phyloP scores from a whole-genome alignment of 768 basidiomycete genomes.

The Mycena albidolilacea region DNA sequence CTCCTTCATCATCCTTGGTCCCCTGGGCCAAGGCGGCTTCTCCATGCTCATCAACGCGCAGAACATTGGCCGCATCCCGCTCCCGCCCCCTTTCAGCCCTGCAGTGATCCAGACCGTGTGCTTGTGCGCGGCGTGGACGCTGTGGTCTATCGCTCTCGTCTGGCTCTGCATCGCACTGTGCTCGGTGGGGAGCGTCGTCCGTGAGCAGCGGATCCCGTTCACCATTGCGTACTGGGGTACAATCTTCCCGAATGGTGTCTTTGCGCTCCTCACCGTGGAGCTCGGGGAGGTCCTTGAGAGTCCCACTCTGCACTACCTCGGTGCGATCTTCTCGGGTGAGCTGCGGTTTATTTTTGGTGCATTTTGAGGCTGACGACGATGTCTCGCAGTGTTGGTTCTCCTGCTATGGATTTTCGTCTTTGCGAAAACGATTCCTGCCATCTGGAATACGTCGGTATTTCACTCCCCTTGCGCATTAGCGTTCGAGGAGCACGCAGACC shows the following conservation, averaged over 20 bases:
- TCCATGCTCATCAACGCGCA: slow-evolving; percentile 63
- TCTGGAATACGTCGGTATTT: slow-evolving; percentile 65
- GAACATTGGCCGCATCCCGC: slow-evolving; percentile 58
- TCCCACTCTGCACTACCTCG: slow-evolving; percentile 65
- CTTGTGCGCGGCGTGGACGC: slow-evolving; percentile 61
- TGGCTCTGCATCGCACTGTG: slow-evolving; percentile 64
- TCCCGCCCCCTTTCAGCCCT: slow-evolving; percentile 61
- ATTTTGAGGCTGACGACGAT: neutral
- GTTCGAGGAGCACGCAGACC: neutral
- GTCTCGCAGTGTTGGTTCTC: slow-evolving; percentile 54
- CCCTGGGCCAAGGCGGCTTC: slow-evolving; percentile 71
- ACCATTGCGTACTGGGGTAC: slow-evolving; percentile 68
- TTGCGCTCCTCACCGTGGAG: slow-evolving; percentile 64
- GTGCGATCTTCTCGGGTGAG: slow-evolving; percentile 68
- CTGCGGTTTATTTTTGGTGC: neutral
- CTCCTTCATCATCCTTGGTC: slow-evolving; percentile 71
- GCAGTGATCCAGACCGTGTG: slow-evolving; percentile 61
- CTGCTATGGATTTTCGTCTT: slow-evolving; percentile 59
- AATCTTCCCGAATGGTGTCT: slow-evolving; percentile 71
- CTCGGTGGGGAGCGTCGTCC: slow-evolving; percentile 53
- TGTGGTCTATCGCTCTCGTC: slow-evolving; percentile 71
- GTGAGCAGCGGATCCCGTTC: slow-evolving; percentile 56
- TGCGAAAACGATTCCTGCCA: slow-evolving; percentile 58
- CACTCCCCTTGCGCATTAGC: slow-evolving; percentile 54
- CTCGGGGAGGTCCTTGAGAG: slow-evolving; percentile 65